These are phyloP conservation scores for Tolypocladium amazonense DNA, from an alignment of 2,329 filamentous ascomycete species.

Conservation along the genomic window DNA sequence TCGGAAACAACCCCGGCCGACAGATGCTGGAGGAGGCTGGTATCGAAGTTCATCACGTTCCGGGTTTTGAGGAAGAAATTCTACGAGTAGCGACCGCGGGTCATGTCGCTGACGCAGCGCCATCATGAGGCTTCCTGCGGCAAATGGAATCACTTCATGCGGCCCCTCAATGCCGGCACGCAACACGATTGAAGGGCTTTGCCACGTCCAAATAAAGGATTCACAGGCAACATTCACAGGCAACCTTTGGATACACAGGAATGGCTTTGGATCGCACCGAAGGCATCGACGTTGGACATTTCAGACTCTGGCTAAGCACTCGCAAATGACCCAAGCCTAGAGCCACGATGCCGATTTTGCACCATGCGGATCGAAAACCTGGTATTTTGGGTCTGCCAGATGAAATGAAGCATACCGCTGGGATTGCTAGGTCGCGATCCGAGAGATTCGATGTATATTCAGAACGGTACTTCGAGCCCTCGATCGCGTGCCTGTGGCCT, in stretches of 20 bases:
- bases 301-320: slow-evolving; percentile 40
- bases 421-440: slow-evolving; percentile 18
- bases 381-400: slow-evolving; percentile 25
- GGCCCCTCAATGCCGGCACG: slow-evolving; percentile 30
- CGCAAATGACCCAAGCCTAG: slow-evolving; percentile 18
- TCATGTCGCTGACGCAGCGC: slow-evolving; percentile 43
- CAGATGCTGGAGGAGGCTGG: slow-evolving; percentile 59
- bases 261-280: slow-evolving; percentile 20
- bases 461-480: slow-evolving; percentile 17
- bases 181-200: slow-evolving; percentile 43
- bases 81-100: slow-evolving; percentile 74
- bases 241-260: slow-evolving; percentile 30
- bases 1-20: slow-evolving; percentile 69
- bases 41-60: slow-evolving; percentile 61
- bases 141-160: slow-evolving; percentile 47
- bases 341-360: slow-evolving; percentile 20
- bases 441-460: slow-evolving; percentile 18
- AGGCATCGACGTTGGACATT: slow-evolving; percentile 21
- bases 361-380: slow-evolving; percentile 17
- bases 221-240: slow-evolving; percentile 35
- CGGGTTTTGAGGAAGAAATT: slow-evolving; percentile 72
- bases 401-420: slow-evolving; percentile 19
- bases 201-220: slow-evolving; percentile 40
- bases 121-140: slow-evolving; percentile 40
- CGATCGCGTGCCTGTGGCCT: slow-evolving; percentile 25